Base-by-base conservation (phyloP, 2,329 filamentous ascomycete genomes). In the Calonectria honghensis region DNA sequence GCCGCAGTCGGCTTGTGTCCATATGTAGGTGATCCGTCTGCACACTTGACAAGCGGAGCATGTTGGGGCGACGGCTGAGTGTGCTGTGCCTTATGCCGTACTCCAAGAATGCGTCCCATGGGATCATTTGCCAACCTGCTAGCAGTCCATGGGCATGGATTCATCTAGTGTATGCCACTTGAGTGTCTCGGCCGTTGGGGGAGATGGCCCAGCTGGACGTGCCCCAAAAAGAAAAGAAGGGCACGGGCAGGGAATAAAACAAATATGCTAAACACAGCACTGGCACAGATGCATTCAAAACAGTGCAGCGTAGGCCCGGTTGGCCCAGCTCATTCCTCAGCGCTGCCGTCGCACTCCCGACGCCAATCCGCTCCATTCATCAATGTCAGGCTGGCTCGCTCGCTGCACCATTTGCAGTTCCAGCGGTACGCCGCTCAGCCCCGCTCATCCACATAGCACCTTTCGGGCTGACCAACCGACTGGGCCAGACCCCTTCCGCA, bases 401-500 rank as follows among this genome's bases (percentile, higher is more conserved):
- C 32, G 32, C 39, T 48, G 20, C 29, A 24, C 18, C 54, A 48
- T 24, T 11, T 48, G 45, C n/a, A 48, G 45, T 48, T 13, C 45
- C 45, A 48, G 45, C n/a, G n/a, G 45, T 7, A 24, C 45, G 24
- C 48, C 39, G 18, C 39, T 48, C 61, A 45, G 61, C 39, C 64
- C 45, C 48, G 35, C 64, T 67, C 32, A 67, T 52, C 54, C 65
- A 54, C 65, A 68, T 68, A 16, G 57, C 57, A 24, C 27, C 13
- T 63, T 63, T 63, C 31, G 57, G 24, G n/a, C n/a, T 48, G 31
- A 27, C 54, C 54, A 59, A 39, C 54, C 32, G 20, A 50, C 18
- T 50, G 32, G 32, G 32, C 35, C 32, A 31, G 7, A 27, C 54
- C 39, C 27, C 54, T 50, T 59, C 39, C 52, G 18, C 29, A 29